Evolutionary conservation across 192 early-diverging fungal genomes (phyloP).

Genomic region (Coemansia sp.): DNA sequence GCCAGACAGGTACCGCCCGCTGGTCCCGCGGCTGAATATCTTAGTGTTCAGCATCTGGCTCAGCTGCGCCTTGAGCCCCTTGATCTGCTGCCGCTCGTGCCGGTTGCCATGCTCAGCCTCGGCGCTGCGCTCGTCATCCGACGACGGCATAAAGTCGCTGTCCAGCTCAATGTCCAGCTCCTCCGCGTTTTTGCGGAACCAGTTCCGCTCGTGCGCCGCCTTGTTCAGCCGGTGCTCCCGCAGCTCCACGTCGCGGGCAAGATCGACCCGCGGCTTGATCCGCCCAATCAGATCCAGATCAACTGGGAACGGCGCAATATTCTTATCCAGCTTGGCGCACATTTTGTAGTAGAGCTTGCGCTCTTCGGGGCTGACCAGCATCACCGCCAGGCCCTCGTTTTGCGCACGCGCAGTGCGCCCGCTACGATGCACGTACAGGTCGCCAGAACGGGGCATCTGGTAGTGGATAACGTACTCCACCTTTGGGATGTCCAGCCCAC

Average conservation of each 20-base stretch:
- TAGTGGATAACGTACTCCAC: constrained; percentile 97
- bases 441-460: constrained; percentile 85
- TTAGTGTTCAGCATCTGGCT: constrained; percentile 26
- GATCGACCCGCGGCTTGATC: constrained; percentile 71
- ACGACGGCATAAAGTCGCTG: constrained; percentile 61
- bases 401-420: constrained; percentile 92
- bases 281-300: constrained; percentile 66
- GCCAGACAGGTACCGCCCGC: constrained; percentile 64
- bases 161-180: constrained; percentile 79
- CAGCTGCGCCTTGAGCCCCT: constrained; percentile 24
- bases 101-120: constrained; percentile 17
- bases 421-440: constrained; percentile 94
- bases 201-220: constrained; percentile 61
- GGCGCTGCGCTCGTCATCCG: constrained; percentile 29
- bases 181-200: constrained; percentile 76
- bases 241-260: constrained; percentile 81
- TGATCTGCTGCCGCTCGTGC: constrained; percentile 29
- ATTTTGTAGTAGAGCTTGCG: constrained; percentile 77
- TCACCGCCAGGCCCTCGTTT: constrained; percentile 75
- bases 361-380: constrained; percentile 85
- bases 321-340: constrained; percentile 75
- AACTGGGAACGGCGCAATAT: constrained; percentile 76
- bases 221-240: constrained; percentile 77
- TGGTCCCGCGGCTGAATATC: constrained; percentile 43
- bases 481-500: constrained; percentile 89